Percentiles rank a stretch among this genome's conserved stretches.
These are phyloP conservation scores for Knoxia roxburghii DNA, from an alignment of 257 asterid species.

Conservation along the genomic window DNA sequence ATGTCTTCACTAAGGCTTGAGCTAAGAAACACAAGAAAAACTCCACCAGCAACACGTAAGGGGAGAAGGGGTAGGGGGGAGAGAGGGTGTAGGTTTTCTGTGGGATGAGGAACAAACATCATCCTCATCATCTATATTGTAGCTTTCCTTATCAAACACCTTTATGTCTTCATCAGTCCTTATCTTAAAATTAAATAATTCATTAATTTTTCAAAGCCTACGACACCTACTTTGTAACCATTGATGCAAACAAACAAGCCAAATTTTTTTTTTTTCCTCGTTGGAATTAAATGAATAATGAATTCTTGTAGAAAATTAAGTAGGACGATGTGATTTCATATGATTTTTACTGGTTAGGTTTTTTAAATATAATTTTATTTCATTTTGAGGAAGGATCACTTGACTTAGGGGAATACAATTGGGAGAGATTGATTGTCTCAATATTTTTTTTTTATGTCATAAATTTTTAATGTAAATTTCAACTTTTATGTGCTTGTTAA, in stretches of 20 bases:
- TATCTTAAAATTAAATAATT: constrained; percentile 22
- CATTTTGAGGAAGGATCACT: too few relatives aligned
- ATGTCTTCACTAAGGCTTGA: not conserved
- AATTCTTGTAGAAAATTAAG: too few relatives aligned
- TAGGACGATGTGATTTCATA: too few relatives aligned
- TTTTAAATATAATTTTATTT: too few relatives aligned
- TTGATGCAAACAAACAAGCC: constrained; percentile 30
- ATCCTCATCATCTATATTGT: constrained; percentile 14
- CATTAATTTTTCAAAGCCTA: constrained; percentile 18
- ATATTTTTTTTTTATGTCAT: too few relatives aligned
- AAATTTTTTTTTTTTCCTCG: not conserved
- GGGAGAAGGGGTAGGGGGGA: not conserved
- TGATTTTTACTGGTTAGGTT: too few relatives aligned
- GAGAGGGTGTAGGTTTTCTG: constrained; percentile 2
- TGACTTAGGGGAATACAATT: too few relatives aligned
- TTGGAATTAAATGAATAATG: too few relatives aligned
- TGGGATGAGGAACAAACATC: constrained; percentile 15
- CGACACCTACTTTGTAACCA: constrained; percentile 27
- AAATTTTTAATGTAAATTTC: too few relatives aligned
- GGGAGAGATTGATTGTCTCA: too few relatives aligned
- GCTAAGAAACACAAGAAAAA: constrained; percentile 20
- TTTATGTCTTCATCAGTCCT: constrained; percentile 47
- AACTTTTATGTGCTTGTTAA: too few relatives aligned
- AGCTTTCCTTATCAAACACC: constrained; percentile 28
- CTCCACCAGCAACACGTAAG: constrained; percentile 9